A percentile compares a stretch with the other conserved stretches of the same genome.
phyloP scores from a whole-genome alignment of 176 grass and related monocot genomes.

The Eremochloa ophiuroides region DNA sequence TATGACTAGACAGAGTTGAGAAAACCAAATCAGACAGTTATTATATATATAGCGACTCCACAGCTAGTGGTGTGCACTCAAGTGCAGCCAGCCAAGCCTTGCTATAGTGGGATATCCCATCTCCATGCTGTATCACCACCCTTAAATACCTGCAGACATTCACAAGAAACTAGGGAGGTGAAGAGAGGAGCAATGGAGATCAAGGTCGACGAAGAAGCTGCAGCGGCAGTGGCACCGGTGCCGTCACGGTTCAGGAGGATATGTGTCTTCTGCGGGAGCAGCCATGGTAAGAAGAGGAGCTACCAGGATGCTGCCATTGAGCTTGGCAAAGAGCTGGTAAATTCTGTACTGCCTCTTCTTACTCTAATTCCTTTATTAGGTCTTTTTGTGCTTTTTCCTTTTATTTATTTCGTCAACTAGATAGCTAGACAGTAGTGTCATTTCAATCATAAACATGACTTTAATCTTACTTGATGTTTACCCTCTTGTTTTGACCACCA shows the following conservation, averaged over 20 bases:
- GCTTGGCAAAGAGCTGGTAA: constrained; percentile 45
- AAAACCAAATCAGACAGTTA: constrained; percentile 9
- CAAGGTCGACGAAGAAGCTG: background rate
- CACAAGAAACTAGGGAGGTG: background rate
- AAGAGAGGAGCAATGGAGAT: constrained; percentile 31
- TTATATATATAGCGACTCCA: constrained; percentile 19
- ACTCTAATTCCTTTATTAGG: background rate
- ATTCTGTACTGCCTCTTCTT: background rate
- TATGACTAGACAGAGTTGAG: background rate
- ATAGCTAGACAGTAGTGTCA: background rate
- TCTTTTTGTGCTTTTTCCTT: background rate
- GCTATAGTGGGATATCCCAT: constrained; percentile 16
- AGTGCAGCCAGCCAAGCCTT: constrained; percentile 11
- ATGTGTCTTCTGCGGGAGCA: constrained; percentile 50
- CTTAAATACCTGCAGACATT: background rate
- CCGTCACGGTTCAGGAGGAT: constrained; percentile 40
- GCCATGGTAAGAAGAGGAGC: constrained; percentile 49
- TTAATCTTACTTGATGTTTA: background rate
- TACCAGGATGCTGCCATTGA: constrained; percentile 52
- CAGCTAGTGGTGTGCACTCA: constrained; percentile 35
- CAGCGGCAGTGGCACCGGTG: background rate
- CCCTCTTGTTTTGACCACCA: constrained; percentile 1
- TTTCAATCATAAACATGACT: background rate
- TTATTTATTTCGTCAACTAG: background rate
- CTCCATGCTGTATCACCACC: constrained; percentile 18